Evolutionary conservation across 768 basidiomycete genomes (phyloP), one percentile per base, ranked within the genome.

Genomic region (Xerocomellus amylosporus): DNA sequence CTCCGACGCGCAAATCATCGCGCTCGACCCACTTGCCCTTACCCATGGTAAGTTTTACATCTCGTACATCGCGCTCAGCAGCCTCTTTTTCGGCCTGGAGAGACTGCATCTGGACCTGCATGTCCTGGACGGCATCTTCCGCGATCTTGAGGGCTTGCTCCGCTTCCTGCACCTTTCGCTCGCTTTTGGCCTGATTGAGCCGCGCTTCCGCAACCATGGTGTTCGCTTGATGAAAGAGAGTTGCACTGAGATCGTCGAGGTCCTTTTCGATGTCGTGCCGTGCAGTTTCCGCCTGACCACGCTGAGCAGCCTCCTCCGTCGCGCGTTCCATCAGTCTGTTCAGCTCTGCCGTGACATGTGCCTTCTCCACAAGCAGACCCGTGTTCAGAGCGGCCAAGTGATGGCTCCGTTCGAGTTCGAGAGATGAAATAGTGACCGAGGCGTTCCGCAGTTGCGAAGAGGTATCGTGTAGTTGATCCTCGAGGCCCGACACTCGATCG

Each of bases 121-220:
- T 88, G 19, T 83, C 75, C 45, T 85, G 77, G 31, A 96, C 88
- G 5, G 87, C 88, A 56, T 93, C 90, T 70, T 96, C 94, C 0
- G 93, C 90, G n/a, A 84, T 82, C 60, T 80, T 84, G 55, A 95
- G 70, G 9, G 90, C 87, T 22, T 77, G 75, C 70, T 96, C 90
- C 12, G 91, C 85, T 31, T 85, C 84, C 54, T 82, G 81, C 2
- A 87, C 84, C 64, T 90, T 89, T 39, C 85, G 79, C 64, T 93
- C 80, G 76, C 89, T 86, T 56, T 68, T 75, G 5, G 87, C 85
- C 34, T 79, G 75, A 15, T 69, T 74, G 55, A 85, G 79, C 15
- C 94, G 82, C 20, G 95, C 96, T 67, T 93, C 89, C 0, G 91
- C 93, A n/a, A 98, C 96, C 97, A 99, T 99, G 7, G 81, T 86